Evolutionary conservation across 306 rosid species (phyloP).

Genomic region (Fragaria iinumae): DNA sequence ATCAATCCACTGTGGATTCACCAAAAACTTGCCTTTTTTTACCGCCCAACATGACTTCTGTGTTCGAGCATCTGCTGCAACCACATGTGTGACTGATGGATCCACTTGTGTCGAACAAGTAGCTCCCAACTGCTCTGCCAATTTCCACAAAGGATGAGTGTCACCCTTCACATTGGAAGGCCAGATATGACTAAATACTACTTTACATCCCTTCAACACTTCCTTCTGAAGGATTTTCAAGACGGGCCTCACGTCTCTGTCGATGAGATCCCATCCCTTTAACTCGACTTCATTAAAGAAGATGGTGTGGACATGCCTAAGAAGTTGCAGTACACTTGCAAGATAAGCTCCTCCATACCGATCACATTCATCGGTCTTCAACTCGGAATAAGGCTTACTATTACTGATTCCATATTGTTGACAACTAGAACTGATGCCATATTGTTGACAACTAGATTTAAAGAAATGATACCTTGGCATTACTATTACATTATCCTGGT

Average conservation of each 20-base stretch:
- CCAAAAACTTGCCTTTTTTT: constrained; percentile 56
- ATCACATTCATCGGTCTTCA: constrained; percentile 70
- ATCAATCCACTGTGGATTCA: constrained; percentile 78
- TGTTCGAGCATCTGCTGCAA: constrained; percentile 64
- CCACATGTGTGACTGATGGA: constrained; percentile 67
- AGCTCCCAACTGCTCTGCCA: constrained; percentile 85
- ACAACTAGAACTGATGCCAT: constrained; percentile 48
- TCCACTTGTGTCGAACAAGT: constrained; percentile 58
- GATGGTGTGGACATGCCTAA: constrained; percentile 52
- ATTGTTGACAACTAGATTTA: constrained; percentile 74
- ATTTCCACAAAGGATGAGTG: constrained; percentile 53
- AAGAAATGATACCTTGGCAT: constrained; percentile 93
- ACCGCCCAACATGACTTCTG: constrained; percentile 78
- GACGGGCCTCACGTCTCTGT: constrained; percentile 66
- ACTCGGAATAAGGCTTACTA: constrained; percentile 63
- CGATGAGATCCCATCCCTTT: constrained; percentile 35
- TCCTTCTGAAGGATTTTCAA: constrained; percentile 44
- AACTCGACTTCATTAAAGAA: constrained; percentile 60
- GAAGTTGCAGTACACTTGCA: constrained; percentile 57
- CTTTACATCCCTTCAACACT: constrained; percentile 56
- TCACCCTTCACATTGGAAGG: constrained; percentile 44
- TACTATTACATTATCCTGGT: constrained; percentile 55
- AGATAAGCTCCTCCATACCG: constrained; percentile 60
- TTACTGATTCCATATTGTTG: constrained; percentile 7
- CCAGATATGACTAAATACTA: constrained; percentile 60